Percentiles rank a stretch among this genome's conserved stretches.
Conservation (phyloP, 129 eudicot genomes). For the Escallonia herrerae region DNA sequence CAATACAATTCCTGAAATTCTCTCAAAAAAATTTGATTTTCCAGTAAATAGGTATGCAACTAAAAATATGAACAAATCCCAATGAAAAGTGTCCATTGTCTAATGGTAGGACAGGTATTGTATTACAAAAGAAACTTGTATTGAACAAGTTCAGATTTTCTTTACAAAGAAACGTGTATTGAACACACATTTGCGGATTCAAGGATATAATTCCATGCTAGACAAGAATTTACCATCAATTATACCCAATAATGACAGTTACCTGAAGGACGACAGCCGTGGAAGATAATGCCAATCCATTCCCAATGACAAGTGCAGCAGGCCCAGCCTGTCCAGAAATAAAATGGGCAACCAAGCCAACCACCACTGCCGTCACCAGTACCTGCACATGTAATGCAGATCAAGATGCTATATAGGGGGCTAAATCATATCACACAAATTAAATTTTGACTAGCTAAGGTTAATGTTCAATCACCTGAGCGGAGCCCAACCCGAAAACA, state of each 20-base stretch:
- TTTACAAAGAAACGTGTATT: no score
- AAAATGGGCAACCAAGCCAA: constrained; percentile 72
- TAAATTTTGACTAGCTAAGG: neutral
- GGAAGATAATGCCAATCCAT: constrained; percentile 95
- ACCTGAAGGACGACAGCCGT: constrained; percentile 99
- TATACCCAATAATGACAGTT: constrained; percentile 9
- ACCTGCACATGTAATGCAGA: constrained; percentile 43
- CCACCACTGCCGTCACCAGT: constrained; percentile 67
- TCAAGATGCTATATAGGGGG: constrained; percentile 6
- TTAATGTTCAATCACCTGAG: constrained; percentile 63
- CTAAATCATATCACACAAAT: neutral
- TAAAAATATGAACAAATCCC: no score
- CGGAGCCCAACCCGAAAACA: constrained; percentile 96
- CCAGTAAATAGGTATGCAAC: no score
- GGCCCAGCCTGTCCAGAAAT: constrained; percentile 76
- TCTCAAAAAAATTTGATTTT: no score
- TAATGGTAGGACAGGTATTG: no score
- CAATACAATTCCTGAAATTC: no score
- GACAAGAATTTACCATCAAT: neutral
- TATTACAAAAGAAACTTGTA: no score
- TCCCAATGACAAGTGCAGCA: constrained; percentile 93
- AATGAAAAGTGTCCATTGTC: no score
- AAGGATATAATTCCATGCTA: constrained; percentile 6
- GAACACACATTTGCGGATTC: neutral
- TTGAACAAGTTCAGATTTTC: no score